Base-by-base conservation (phyloP, 345 rosid species). In the Hibiscus mutabilis region DNA sequence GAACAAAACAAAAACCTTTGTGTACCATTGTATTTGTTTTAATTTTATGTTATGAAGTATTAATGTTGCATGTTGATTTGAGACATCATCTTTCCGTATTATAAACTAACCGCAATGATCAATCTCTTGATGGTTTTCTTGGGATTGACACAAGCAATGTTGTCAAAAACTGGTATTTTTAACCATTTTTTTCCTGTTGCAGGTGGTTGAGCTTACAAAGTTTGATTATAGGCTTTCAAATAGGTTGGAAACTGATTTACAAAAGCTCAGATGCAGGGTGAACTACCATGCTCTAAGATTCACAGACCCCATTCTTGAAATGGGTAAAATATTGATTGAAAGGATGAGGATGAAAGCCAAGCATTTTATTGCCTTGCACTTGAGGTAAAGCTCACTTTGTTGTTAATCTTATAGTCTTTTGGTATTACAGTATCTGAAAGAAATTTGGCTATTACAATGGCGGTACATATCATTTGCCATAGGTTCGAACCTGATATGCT, bases 401-500 rank as follows among this genome's bases (percentile, higher is more conserved):
- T 42, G 18, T 13, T 44, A 67, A n/a, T 67, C 15, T 4, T 66
- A 3, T 49, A 49, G 33, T 66, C 21, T 46, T 25, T 47, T 8
- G 37, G 29, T 66, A 25, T 66, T 24, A 22, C 12, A 49, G n/a
- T 2, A 49, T 4, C 14, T 15, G 53, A 49, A 15, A 14, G 53
- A 49, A 49, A 49, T 49, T 49, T 49, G 53, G 53, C 6, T 49
- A 3, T 15, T 49, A 15, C 53, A 47, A 47, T 14, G 47, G 47
- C 68, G 49, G 19, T 15, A 68, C 33, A 29, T 61, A 55, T 66
- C 56, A 70, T 69, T 69, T 68, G 11, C 74, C 68, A 29, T 73
- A 93, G 97, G 84, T 94, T 91, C 56, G 98, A 94, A 75, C 85
- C 93, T 74, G 98, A 94, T 78, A 94, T 94, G 97, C 88, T 94